Evolutionary conservation across 164 flowering plant genomes (phyloP), one percentile per base, ranked within the genome.

Genomic region (Vitis vinifera): DNA sequence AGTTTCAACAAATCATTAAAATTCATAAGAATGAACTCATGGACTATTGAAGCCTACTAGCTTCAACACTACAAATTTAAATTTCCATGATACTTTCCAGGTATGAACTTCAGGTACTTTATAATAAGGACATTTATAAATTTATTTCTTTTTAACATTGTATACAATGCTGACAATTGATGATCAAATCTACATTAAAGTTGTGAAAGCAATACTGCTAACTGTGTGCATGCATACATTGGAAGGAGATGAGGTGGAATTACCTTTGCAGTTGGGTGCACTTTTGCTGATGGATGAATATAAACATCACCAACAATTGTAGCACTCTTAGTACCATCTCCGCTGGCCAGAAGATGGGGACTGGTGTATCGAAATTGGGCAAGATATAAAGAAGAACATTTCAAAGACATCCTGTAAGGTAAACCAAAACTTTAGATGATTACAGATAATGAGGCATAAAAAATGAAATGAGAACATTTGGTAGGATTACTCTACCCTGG

Each of bases 211-310:
- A 31, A 31, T 31, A 31, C 44, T 31, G 44, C 44, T 31, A 31
- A 31, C 44, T 6, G 7, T 37, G 44, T 37, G 44, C 44, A 37
- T 37, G 44, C 7, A 37, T 37, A 10, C 10, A 60, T 10, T 51
- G 57, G 62, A 53, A 62, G 12, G n/a, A 50, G 69, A 64, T 51
- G 44, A 63, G 53, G 56, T 47, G 5, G 4, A 66, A 17, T 12
- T 72, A 92, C 99, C 98, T 96, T 96, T 5, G 99, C 97, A 60
- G 90, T 87, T 71, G 95, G 92, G 77, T 96, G 98, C 13, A 96
- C 89, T 88, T 96, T 96, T 71, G 99, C 99, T 5, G 98, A 93
- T 68, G 99, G 99, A 79, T 96, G 99, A 67, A 94, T 72, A 73
- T 73, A 96, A 65, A 92, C 98, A 82, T 92, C 93, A 59, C 97